Evolutionary conservation across 208 protist genomes (phyloP).

Genomic region (Acanthamoeba divionensis): DNA sequence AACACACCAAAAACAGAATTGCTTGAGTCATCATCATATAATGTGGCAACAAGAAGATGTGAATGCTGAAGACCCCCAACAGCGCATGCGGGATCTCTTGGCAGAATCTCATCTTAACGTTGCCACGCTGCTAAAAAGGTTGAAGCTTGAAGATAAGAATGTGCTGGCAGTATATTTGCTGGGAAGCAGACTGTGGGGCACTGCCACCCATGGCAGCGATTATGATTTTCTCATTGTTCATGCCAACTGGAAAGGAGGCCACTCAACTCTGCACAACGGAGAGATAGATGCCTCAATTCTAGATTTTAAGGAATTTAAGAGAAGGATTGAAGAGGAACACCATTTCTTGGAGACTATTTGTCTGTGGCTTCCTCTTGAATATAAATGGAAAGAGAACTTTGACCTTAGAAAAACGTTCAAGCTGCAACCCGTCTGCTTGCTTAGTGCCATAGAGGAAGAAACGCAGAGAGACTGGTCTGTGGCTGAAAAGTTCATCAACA

Average conservation of each 20-base stretch:
- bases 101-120: not conserved
- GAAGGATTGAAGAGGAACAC: not conserved
- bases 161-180: conserved; percentile 23
- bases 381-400: conserved; percentile 25
- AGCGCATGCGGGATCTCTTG: not conserved
- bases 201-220: conserved; percentile 2
- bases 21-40: too few species aligned
- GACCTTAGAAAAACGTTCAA: not conserved
- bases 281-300: conserved; percentile 12
- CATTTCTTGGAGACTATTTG: conserved; percentile 8
- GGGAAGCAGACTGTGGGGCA: conserved; percentile 28
- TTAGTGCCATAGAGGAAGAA: not conserved
- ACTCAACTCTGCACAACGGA: conserved; percentile 13
- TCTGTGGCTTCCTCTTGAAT: conserved; percentile 4
- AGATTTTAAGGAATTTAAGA: not conserved
- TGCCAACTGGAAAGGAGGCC: not conserved
- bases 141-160: not conserved
- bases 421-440: not conserved
- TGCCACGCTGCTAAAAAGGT: not conserved
- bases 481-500: conserved; percentile 23
- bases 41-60: too few species aligned
- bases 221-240: conserved; percentile 49
- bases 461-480: conserved; percentile 3
- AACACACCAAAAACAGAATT: too few species aligned
- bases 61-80: too few species aligned